These are phyloP conservation scores for Polyporus arcularius DNA, from an alignment of 768 basidiomycete genomes.

Conservation along the genomic window DNA sequence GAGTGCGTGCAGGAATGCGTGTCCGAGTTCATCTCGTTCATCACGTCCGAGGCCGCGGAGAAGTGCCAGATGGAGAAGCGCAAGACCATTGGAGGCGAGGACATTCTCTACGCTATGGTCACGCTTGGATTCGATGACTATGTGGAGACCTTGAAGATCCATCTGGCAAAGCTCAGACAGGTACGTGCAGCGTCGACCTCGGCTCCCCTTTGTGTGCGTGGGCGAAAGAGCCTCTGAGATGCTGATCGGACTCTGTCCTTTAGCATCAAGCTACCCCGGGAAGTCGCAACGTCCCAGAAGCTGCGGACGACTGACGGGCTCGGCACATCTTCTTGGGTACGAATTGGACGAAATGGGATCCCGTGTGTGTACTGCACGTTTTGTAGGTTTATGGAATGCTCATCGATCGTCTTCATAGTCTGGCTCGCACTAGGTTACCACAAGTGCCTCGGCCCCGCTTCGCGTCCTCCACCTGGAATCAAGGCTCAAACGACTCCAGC, in stretches of 20 bases:
- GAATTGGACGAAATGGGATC: background rate
- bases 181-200: constrained; percentile 36
- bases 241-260: background rate
- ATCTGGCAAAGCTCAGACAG: constrained; percentile 87
- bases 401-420: background rate
- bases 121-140: constrained; percentile 95
- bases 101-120: constrained; percentile 93
- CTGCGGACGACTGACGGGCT: constrained; percentile 6
- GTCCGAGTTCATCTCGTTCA: constrained; percentile 97
- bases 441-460: background rate
- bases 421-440: background rate
- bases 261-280: constrained; percentile 18
- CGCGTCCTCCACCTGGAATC: background rate
- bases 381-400: constrained; percentile 10
- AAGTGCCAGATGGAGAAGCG: constrained; percentile 93
- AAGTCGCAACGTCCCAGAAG: constrained; percentile 4
- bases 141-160: constrained; percentile 88
- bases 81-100: constrained; percentile 97
- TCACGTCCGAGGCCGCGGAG: constrained; percentile 95
- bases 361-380: constrained; percentile 14
- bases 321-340: background rate
- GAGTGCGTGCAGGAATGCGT: constrained; percentile 99
- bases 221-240: no score
- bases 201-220: no score
- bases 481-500: no score